Percentiles rank a stretch among this genome's conserved stretches.
Conservation (phyloP, 306 rosid species). For the Abrus pulchellus region DNA sequence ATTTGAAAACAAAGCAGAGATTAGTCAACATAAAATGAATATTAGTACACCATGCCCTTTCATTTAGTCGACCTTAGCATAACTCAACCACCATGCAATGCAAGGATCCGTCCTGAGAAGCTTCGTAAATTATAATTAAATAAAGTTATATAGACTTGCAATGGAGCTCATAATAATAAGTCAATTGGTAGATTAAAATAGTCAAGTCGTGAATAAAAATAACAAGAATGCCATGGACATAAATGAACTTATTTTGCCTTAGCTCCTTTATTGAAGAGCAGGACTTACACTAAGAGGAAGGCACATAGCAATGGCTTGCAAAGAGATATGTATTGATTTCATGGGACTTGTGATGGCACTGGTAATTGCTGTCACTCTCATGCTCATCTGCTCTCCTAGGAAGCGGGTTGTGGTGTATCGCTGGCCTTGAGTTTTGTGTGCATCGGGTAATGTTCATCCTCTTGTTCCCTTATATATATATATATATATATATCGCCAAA, state of each 20-base stretch:
- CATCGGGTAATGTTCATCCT: background rate
- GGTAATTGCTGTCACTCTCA: slow-evolving; percentile 46
- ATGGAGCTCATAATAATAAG: background rate
- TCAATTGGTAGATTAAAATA: background rate
- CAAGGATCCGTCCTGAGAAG: background rate
- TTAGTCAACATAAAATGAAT: background rate
- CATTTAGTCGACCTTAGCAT: slow-evolving; percentile 16
- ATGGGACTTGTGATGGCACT: slow-evolving; percentile 46
- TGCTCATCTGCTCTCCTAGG: slow-evolving; percentile 38
- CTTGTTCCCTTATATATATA: background rate
- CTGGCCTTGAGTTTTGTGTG: slow-evolving; percentile 5
- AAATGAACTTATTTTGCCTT: background rate
- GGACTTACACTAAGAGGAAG: background rate
- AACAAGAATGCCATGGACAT: background rate
- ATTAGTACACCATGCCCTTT: background rate
- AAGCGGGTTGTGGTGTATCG: slow-evolving; percentile 59
- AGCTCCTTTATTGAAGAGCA: slow-evolving; percentile 8
- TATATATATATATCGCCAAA: background rate
- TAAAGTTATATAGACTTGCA: slow-evolving; percentile 6
- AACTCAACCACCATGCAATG: slow-evolving; percentile 14
- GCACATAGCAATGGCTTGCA: slow-evolving; percentile 36
- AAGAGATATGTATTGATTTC: slow-evolving; percentile 34
- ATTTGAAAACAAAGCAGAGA: background rate
- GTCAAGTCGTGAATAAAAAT: background rate
- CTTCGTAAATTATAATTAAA: slow-evolving; percentile 22